These are phyloP conservation scores for Cercis canadensis DNA, from an alignment of 306 rosid species.

Conservation along the genomic window DNA sequence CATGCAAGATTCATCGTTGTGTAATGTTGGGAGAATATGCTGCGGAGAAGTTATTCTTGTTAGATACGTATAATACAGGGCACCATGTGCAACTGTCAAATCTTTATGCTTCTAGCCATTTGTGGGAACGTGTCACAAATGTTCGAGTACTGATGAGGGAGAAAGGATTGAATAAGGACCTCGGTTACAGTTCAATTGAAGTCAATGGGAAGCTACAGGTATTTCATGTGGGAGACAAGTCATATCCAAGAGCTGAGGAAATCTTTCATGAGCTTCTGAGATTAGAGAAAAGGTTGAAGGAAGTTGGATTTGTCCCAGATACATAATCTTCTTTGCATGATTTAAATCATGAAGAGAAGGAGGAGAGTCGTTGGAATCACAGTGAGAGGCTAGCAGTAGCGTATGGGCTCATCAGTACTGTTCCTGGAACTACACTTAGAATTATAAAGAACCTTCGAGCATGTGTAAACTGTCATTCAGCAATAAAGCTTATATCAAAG, in stretches of 20 bases:
- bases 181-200: conserved; percentile 70
- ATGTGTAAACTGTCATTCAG: conserved; percentile 73
- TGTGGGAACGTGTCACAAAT: conserved; percentile 62
- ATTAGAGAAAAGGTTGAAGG: conserved; percentile 60
- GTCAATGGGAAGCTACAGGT: conserved; percentile 59
- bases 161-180: conserved; percentile 69
- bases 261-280: conserved; percentile 57
- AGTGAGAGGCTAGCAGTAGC: conserved; percentile 77
- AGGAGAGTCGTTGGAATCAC: conserved; percentile 63
- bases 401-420: conserved; percentile 66
- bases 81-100: conserved; percentile 76
- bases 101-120: conserved; percentile 71
- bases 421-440: conserved; percentile 69
- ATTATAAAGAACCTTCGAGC: conserved; percentile 68
- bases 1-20: conserved; percentile 57
- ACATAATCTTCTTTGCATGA: conserved; percentile 62
- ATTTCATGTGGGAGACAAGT: conserved; percentile 65
- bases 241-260: conserved; percentile 62
- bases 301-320: too few species aligned
- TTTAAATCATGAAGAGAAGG: conserved; percentile 63
- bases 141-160: conserved; percentile 67
- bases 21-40: conserved; percentile 71
- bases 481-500: conserved; percentile 64
- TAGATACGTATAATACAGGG: conserved; percentile 73
- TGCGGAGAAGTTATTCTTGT: conserved; percentile 58